These are phyloP conservation scores for Kodamaea jinghongensis DNA, from an alignment of 805 yeast genomes.

Conservation along the genomic window DNA sequence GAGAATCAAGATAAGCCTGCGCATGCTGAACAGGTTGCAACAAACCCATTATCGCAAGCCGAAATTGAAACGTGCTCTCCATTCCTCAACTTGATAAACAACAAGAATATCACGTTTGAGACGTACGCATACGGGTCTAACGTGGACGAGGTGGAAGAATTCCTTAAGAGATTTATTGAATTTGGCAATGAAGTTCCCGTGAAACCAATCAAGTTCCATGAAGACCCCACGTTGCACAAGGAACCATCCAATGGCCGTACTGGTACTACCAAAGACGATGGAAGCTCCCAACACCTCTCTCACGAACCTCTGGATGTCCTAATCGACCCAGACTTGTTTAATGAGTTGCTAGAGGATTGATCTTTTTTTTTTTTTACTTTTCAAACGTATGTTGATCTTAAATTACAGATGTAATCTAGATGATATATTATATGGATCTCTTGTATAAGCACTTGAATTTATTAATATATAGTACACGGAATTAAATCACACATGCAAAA, in stretches of 20 bases:
- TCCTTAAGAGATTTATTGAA: slow-evolving; percentile 18
- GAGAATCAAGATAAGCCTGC: neutral
- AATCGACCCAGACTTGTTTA: slow-evolving; percentile 2
- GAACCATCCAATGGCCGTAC: neutral
- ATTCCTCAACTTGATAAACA: slow-evolving; percentile 29
- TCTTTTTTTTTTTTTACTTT: no score
- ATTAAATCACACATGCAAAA: no score
- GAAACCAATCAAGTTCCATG: slow-evolving; percentile 6
- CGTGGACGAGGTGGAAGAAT: slow-evolving; percentile 14
- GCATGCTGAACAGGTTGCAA: neutral
- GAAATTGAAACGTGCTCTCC: slow-evolving; percentile 57
- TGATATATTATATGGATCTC: no score
- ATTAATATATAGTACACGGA: no score
- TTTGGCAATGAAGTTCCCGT: slow-evolving; percentile 22
- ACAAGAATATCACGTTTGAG: slow-evolving; percentile 29
- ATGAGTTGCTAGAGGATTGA: slow-evolving; percentile 4
- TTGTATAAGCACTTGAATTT: no score
- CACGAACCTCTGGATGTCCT: neutral
- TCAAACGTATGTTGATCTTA: no score
- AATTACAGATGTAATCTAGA: no score
- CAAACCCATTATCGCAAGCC: slow-evolving; percentile 45
- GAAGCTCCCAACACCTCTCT: no score
- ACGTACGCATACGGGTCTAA: slow-evolving; percentile 23
- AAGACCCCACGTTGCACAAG: neutral
- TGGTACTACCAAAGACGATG: no score